phyloP scores from a whole-genome alignment of 192 early-diverging fungal genomes.

The Linnemannia schmuckeri region DNA sequence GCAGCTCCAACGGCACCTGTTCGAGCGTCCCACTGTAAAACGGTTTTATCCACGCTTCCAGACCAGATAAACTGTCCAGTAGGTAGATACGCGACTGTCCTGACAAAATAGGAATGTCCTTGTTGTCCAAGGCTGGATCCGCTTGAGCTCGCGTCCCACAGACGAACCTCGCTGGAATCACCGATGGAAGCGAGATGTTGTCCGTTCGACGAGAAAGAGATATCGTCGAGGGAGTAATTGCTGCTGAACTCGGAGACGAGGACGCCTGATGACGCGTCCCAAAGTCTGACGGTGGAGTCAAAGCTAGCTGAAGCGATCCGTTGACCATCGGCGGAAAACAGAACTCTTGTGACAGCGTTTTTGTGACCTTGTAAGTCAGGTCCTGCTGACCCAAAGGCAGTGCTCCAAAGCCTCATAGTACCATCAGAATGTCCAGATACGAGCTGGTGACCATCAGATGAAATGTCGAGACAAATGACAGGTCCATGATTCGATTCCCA shows the following conservation, averaged over 20 bases:
- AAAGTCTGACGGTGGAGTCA: background rate
- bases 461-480: background rate
- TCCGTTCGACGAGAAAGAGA: background rate
- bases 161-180: background rate
- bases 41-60: background rate
- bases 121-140: background rate
- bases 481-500: background rate
- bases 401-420: background rate
- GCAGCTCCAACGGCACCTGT: background rate
- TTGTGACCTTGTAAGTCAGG: background rate
- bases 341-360: background rate
- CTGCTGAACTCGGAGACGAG: background rate
- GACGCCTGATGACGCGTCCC: background rate
- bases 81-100: background rate
- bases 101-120: background rate
- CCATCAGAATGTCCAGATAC: background rate
- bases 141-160: background rate
- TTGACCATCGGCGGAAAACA: slow-evolving; percentile 11
- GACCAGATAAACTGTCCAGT: background rate
- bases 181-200: background rate
- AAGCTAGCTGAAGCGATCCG: slow-evolving; percentile 4
- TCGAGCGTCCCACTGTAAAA: background rate
- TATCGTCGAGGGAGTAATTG: background rate
- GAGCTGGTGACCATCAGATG: background rate
- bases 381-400: background rate